Percentiles rank a stretch among this genome's conserved stretches.
These are phyloP conservation scores for Saccharomycopsis fodiens DNA, from an alignment of 805 yeast genomes.

Conservation along the genomic window DNA sequence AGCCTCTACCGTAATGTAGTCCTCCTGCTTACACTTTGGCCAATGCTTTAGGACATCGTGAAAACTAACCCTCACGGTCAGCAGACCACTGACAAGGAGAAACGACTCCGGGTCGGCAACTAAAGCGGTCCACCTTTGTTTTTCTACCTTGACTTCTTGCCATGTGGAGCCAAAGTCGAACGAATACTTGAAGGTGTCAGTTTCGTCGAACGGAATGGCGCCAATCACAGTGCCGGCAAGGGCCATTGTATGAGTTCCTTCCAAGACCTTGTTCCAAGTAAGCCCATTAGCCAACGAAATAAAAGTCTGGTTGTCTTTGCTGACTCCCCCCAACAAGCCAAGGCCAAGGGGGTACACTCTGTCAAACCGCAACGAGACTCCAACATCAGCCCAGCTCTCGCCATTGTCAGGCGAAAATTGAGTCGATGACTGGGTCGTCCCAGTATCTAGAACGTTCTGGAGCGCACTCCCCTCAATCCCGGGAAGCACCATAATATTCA, in stretches of 20 bases:
- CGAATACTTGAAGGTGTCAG: conserved; percentile 42
- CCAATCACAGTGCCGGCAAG: conserved; percentile 72
- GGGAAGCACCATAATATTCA: no score
- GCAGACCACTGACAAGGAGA: conserved; percentile 38
- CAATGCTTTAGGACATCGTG: conserved; percentile 6
- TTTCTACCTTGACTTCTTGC: conserved; percentile 25
- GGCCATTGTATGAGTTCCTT: conserved; percentile 44
- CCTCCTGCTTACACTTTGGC: conserved; percentile 6
- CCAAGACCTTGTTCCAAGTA: conserved; percentile 52
- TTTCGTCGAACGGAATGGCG: conserved; percentile 39
- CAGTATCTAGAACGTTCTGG: conserved; percentile 29
- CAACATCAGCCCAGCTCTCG: conserved; percentile 30
- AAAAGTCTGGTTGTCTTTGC: conserved; percentile 38
- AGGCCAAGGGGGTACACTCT: conserved; percentile 38
- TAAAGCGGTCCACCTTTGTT: conserved; percentile 24
- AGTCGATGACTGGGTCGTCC: conserved; percentile 24
- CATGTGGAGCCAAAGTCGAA: conserved; percentile 71
- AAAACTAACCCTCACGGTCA: conserved; percentile 13
- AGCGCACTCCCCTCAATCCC: conserved; percentile 57
- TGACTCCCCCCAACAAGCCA: conserved; percentile 31
- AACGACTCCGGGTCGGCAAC: conserved; percentile 58
- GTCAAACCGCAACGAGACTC: no score
- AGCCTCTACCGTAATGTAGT: conserved; percentile 49
- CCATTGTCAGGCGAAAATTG: conserved; percentile 34
- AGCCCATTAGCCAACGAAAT: conserved; percentile 69